Conservation (phyloP, 768 basidiomycete species). For the Hypholoma fasciculare region DNA sequence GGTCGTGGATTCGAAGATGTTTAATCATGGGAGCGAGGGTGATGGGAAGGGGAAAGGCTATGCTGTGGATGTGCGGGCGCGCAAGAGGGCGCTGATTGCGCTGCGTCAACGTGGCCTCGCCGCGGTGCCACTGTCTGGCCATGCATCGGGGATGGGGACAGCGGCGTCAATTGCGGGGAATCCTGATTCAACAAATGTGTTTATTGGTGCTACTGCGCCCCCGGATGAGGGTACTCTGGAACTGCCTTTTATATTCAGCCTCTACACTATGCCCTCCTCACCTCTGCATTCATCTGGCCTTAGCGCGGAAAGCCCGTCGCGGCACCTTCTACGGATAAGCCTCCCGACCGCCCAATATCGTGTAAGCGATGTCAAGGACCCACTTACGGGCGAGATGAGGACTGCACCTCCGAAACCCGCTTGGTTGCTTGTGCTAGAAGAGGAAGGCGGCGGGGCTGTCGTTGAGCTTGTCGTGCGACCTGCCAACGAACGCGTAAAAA, state of each 20-base stretch:
- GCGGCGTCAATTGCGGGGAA: neutral
- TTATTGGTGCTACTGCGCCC: slow-evolving; percentile 1
- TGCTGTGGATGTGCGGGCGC: slow-evolving; percentile 16
- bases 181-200: neutral
- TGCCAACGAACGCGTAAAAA: slow-evolving; percentile 24
- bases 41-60: slow-evolving; percentile 33
- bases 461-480: slow-evolving; percentile 17
- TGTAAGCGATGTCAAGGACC: slow-evolving; percentile 75
- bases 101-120: neutral
- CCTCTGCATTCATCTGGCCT: slow-evolving; percentile 75
- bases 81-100: slow-evolving; percentile 12
- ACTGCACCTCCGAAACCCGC: slow-evolving; percentile 61
- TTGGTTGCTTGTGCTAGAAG: slow-evolving; percentile 64
- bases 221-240: slow-evolving; percentile 19
- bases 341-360: slow-evolving; percentile 85
- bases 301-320: slow-evolving; percentile 50
- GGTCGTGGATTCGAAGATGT: slow-evolving; percentile 79
- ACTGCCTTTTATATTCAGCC: slow-evolving; percentile 56
- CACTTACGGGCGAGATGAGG: slow-evolving; percentile 70
- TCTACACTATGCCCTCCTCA: slow-evolving; percentile 81
- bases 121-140: slow-evolving; percentile 2
- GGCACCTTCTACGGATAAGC: slow-evolving; percentile 77
- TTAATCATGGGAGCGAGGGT: slow-evolving; percentile 49
- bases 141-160: neutral
- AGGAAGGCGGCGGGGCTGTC: slow-evolving; percentile 22